A percentile compares a stretch with the other conserved stretches of the same genome.
These are phyloP conservation scores for Eurotiales sp. DNA, from an alignment of 2,329 filamentous ascomycete genomes.

Conservation along the genomic window DNA sequence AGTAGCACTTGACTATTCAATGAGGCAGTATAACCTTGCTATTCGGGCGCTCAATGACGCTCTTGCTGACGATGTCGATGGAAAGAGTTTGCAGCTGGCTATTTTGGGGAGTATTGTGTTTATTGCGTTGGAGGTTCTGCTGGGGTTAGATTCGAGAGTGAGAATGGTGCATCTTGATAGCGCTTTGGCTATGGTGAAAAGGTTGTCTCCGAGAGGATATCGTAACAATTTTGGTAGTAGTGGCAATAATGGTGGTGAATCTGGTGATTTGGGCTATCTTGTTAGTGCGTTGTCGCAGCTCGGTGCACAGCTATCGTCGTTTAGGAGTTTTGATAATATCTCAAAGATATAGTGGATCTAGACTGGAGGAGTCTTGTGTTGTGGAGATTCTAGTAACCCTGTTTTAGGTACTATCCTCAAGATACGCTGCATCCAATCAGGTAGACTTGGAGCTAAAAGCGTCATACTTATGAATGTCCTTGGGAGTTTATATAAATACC, in stretches of 20 bases:
- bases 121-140: conserved; percentile 10
- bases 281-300: conserved; percentile 2
- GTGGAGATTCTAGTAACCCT: no score
- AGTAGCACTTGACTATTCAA: background rate
- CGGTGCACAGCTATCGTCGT: background rate
- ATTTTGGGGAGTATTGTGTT: conserved; percentile 7
- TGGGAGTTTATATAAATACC: background rate
- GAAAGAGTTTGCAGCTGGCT: conserved; percentile 1
- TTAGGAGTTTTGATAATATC: background rate
- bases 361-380: no score
- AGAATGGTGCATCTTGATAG: conserved; percentile 5
- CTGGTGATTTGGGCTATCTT: conserved; percentile 1
- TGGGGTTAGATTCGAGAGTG: conserved; percentile 1
- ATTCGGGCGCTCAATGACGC: background rate
- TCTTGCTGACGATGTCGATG: background rate
- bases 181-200: conserved; percentile 2
- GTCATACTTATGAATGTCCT: background rate
- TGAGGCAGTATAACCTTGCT: conserved; percentile 5
- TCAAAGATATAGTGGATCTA: no score
- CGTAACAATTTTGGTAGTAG: background rate
- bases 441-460: no score
- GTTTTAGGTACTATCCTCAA: no score
- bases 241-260: background rate
- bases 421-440: conserved; percentile 3
- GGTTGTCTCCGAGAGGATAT: no score